Conservation (phyloP, 768 basidiomycete species). For the Boletus rufocinnamomeus region DNA sequence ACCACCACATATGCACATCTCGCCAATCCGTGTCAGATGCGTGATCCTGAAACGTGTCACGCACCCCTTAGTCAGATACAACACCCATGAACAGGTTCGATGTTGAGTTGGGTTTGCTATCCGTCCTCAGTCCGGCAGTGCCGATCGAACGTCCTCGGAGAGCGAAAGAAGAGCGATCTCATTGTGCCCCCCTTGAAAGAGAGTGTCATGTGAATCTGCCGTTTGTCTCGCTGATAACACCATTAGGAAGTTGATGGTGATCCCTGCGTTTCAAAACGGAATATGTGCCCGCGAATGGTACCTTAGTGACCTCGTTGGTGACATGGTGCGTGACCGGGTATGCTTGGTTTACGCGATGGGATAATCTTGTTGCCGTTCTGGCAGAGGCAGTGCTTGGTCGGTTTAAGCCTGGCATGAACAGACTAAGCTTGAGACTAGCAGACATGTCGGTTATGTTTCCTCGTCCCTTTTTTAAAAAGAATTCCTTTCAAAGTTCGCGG, state of each 20-base stretch:
- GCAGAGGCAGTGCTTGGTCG: conserved; percentile 23
- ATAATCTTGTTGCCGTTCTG: conserved; percentile 21
- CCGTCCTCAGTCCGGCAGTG: not conserved
- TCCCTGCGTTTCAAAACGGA: conserved; percentile 17
- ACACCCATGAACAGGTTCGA: not conserved
- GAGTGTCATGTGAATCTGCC: conserved; percentile 13
- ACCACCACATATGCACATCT: conserved; percentile 1
- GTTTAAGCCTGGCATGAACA: conserved; percentile 1
- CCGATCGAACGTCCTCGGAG: conserved; percentile 21
- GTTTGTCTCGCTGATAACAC: conserved; percentile 21
- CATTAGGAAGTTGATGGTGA: conserved; percentile 21
- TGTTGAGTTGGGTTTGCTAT: conserved; percentile 3
- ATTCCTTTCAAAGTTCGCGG: conserved; percentile 7
- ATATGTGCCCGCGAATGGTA: conserved; percentile 17
- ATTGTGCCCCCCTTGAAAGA: not conserved
- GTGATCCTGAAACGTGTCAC: conserved; percentile 22
- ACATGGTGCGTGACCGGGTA: conserved; percentile 14
- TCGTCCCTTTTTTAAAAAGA: not conserved
- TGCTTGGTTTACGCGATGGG: conserved; percentile 13
- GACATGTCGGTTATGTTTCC: conserved; percentile 7
- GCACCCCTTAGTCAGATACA: conserved; percentile 10
- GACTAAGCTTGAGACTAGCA: not conserved
- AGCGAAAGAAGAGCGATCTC: conserved; percentile 5
- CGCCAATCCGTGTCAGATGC: conserved; percentile 8
- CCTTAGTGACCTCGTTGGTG: conserved; percentile 2